Evolutionary conservation across 805 yeast genomes (phyloP).

Genomic region (Vanderwaltozyma verrucispora): DNA sequence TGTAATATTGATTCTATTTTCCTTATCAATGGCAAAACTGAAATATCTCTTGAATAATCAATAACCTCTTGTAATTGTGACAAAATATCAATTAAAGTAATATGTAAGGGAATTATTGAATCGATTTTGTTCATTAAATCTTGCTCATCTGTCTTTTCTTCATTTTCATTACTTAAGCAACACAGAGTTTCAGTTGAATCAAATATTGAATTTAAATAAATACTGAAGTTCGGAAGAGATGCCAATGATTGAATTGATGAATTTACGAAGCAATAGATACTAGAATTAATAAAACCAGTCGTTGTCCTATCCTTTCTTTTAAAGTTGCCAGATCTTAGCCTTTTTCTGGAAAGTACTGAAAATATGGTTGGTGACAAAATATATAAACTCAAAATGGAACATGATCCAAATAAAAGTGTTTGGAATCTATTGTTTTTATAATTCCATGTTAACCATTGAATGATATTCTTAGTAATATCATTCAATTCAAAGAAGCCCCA

Average conservation of each 20-base stretch:
- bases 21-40: slow-evolving; percentile 72
- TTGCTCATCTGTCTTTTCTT: too few relatives aligned
- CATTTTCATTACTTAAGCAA: too few relatives aligned
- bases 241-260: slow-evolving; percentile 74
- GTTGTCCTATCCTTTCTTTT: slow-evolving; percentile 63
- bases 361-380: neutral
- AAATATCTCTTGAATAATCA: slow-evolving; percentile 40
- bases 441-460: too few relatives aligned
- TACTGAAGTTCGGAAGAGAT: slow-evolving; percentile 47
- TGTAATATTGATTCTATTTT: slow-evolving; percentile 63
- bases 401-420: neutral
- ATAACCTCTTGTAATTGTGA: slow-evolving; percentile 54
- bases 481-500: too few relatives aligned
- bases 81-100: slow-evolving; percentile 42
- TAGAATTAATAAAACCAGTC: slow-evolving; percentile 71
- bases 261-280: slow-evolving; percentile 91
- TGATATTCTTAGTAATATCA: too few relatives aligned
- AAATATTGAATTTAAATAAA: slow-evolving; percentile 43
- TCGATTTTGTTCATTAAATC: neutral
- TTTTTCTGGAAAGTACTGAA: neutral
- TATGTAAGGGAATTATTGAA: slow-evolving; percentile 39
- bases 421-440: neutral
- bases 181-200: too few relatives aligned
- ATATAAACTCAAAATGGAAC: neutral
- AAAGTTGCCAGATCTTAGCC: too few relatives aligned